These are phyloP conservation scores for Neurospora sp. DNA, from an alignment of 2,329 filamentous ascomycete genomes.

Conservation along the genomic window DNA sequence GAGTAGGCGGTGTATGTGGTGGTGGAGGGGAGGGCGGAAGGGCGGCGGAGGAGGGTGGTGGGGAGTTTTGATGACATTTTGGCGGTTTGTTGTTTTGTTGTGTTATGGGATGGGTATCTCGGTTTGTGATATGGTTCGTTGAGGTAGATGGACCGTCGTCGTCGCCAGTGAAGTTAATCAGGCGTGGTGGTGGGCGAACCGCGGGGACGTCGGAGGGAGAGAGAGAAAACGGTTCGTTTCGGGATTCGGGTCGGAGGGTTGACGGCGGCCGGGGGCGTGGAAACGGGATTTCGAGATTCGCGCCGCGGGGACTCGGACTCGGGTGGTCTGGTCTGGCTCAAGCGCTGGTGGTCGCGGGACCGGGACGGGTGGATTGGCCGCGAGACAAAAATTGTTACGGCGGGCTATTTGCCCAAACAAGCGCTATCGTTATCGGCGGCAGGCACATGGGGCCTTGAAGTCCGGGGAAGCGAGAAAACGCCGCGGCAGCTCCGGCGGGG, in stretches of 20 bases:
- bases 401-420: conserved; percentile 2
- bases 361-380: neutral
- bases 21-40: conserved; percentile 13
- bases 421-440: conserved; percentile 8
- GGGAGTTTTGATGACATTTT: conserved; percentile 26
- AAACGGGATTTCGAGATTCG: neutral
- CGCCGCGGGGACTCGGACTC: neutral
- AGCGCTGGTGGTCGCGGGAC: conserved; percentile 1
- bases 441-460: neutral
- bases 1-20: conserved; percentile 6
- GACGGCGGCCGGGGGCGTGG: conserved; percentile 2
- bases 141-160: neutral
- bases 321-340: neutral
- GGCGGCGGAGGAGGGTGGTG: conserved; percentile 21
- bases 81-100: conserved; percentile 7
- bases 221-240: neutral
- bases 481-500: neutral
- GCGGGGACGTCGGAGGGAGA: conserved; percentile 4
- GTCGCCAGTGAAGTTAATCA: neutral
- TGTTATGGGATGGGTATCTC: neutral
- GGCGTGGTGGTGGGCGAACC: neutral
- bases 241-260: neutral
- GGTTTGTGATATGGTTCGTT: neutral
- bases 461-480: neutral
- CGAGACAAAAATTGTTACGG: conserved; percentile 18